A percentile compares a stretch with the other conserved stretches of the same genome.
Evolutionary conservation across 192 early-diverging fungal genomes (phyloP).

Genomic region (Jimgerdemannia lactiflua): DNA sequence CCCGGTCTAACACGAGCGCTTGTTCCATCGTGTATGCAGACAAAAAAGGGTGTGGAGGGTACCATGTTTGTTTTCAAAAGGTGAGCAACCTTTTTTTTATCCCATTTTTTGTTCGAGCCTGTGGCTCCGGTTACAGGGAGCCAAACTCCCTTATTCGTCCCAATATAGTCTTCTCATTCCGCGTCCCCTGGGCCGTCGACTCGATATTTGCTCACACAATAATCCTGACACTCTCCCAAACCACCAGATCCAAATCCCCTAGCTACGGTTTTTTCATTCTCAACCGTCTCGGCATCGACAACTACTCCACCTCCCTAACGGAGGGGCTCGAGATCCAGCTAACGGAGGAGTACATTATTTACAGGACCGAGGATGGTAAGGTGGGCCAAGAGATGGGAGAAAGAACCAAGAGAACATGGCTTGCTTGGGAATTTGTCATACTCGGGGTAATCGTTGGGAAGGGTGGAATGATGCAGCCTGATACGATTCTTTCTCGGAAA

Average conservation of each 20-base stretch:
- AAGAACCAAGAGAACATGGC: neutral
- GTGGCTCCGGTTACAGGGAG: too few species aligned
- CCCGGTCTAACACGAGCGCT: too few species aligned
- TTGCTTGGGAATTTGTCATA: too few species aligned
- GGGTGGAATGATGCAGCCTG: neutral
- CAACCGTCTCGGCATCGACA: constrained; percentile 85
- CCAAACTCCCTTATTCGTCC: too few species aligned
- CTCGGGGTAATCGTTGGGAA: too few species aligned
- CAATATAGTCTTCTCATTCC: too few species aligned
- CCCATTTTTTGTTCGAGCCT: too few species aligned
- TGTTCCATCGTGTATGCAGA: constrained; percentile 41
- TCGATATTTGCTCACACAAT: too few species aligned
- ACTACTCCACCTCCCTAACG: constrained; percentile 66
- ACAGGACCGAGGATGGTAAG: constrained; percentile 63
- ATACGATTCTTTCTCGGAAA: neutral
- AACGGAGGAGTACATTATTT: constrained; percentile 87
- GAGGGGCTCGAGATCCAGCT: constrained; percentile 76
- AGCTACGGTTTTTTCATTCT: constrained; percentile 82
- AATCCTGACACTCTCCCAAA: too few species aligned
- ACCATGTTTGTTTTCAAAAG: constrained; percentile 87
- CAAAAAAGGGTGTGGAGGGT: constrained; percentile 87
- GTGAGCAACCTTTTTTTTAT: constrained; percentile 24
- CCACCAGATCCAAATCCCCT: constrained; percentile 43
- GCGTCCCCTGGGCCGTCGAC: too few species aligned
- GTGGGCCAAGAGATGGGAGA: neutral